These are phyloP conservation scores for Aspergillus versicolor DNA, from an alignment of 2,329 filamentous ascomycete species.

Conservation along the genomic window DNA sequence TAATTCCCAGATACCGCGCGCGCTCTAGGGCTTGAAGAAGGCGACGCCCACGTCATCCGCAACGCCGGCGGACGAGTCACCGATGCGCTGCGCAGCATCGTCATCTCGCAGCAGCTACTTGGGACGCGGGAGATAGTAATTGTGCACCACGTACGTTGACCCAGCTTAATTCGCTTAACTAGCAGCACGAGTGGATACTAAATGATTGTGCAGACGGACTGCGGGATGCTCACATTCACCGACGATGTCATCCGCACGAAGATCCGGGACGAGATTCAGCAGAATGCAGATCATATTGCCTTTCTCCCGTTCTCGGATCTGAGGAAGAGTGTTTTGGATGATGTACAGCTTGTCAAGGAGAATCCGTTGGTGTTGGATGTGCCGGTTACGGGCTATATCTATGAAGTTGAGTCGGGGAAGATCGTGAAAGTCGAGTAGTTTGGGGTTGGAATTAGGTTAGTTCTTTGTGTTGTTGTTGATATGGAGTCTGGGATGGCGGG, in stretches of 20 bases:
- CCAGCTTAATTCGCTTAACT: no score
- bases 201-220: slow-evolving; percentile 51
- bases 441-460: no score
- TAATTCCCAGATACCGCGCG: slow-evolving; percentile 56
- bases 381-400: slow-evolving; percentile 70
- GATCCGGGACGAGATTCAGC: slow-evolving; percentile 52
- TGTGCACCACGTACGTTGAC: slow-evolving; percentile 44
- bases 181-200: background rate
- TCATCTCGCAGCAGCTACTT: slow-evolving; percentile 77
- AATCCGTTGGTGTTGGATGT: slow-evolving; percentile 62
- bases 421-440: slow-evolving; percentile 35
- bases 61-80: slow-evolving; percentile 68
- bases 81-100: slow-evolving; percentile 70
- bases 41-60: slow-evolving; percentile 76
- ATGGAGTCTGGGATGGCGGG: background rate
- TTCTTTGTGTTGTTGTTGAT: background rate
- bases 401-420: slow-evolving; percentile 73
- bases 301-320: slow-evolving; percentile 68
- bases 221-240: slow-evolving; percentile 68
- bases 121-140: slow-evolving; percentile 57
- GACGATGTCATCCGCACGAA: slow-evolving; percentile 63
- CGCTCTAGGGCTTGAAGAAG: slow-evolving; percentile 69
- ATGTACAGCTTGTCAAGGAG: slow-evolving; percentile 62
- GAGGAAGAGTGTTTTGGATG: slow-evolving; percentile 63
- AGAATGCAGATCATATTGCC: slow-evolving; percentile 50